Evolutionary conservation across 768 basidiomycete species (phyloP), one percentile per base, ranked within the genome.

Genomic region (Sarcodon aspratus): DNA sequence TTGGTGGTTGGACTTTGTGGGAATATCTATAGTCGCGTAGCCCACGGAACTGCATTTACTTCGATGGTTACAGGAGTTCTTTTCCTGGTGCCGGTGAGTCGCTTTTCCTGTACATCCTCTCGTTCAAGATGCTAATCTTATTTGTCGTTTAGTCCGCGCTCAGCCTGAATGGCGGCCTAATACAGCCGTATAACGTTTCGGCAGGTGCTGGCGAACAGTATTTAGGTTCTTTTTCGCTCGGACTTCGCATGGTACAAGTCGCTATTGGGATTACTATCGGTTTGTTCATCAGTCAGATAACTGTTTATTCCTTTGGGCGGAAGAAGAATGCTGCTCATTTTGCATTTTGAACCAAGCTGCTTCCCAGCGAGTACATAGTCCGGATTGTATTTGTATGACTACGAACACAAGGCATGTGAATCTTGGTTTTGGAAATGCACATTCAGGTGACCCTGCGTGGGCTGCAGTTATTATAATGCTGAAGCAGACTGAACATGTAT

Each of bases 1-100:
- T 74, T 88, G 55, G 75, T 80, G 33, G 80, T 88, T 50, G 87
- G 89, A 34, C 63, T 81, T n/a, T 71, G 88, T 34, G 88, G 86
- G 44, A 90, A 90, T 58, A 58, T 80, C n/a, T 90, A 89, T 60
- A 87, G 86, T 34, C 75, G 87, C 13, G 63, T 83, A 13, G 69
- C 81, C 50, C 72, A 80, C 31, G 88, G 87, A 47, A 90, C 87
- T 2, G 87, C 90, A 3, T 93, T 92, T 62, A 89, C 87, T 0
- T 79, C 83, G 9, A 93, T 91, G 85, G 85, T 91, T n/a, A 85
- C 89, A 2, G 85, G 86, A n/a, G 83, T 94, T n/a, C 65, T 91
- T 44, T 91, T 92, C 63, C 69, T 92, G 17, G 89, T 93, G 9
- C 89, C 90, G 44, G 90, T 91, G 61, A 62, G 85, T 67, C 13